Evolutionary conservation across 192 early-diverging fungal genomes (phyloP), one percentile per base, ranked within the genome.

Genomic region (Linnemannia exigua): DNA sequence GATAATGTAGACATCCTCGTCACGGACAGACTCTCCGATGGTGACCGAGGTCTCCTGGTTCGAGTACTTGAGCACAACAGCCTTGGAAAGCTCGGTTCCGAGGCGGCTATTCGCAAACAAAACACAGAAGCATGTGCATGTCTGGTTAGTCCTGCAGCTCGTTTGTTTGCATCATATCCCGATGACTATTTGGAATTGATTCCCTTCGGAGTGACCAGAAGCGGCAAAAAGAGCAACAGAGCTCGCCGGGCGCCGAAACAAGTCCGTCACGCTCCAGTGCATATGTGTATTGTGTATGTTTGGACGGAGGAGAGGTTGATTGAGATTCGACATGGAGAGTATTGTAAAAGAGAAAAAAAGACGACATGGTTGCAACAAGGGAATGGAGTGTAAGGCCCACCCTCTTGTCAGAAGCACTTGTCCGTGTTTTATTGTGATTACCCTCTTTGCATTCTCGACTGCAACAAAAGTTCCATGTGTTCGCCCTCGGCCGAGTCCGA

Each of bases 1-100:
- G 82, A 99, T 95, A 87, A 99, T 97, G 89, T 95, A 99, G 48
- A 99, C 97, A 81, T 98, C 97, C 88, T 99, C 96, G 74, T 99
- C 96, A 84, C 98, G 97, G 25, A 99, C 97, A 44, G 96, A 97
- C 88, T 97, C 96, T 77, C 97, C 97, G 79, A 97, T 96, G 14
- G 95, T 97, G 44, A 97, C 96, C 19, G 95, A 95, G 20, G 98
- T 99, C 86, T 99, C 98, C 91, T 98, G 95, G 91, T 99, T 99
- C 31, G 96, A 97, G 94, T 98, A 98, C 91, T 99, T 99, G 90
- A 95, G 87, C 31, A 99, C 97, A 17, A 95, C 94, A 75, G 95
- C 97, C 77, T 98, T 97, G 84, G 95, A 96, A 70, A 99, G 93
- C 35, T 97, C 95, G n/a, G 96, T 92, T 74, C 97, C 97, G 36